Evolutionary conservation across 495 filamentous ascomycete genomes (phyloP), one percentile per base, ranked within the genome.

Genomic region (Entonaema liquescens): DNA sequence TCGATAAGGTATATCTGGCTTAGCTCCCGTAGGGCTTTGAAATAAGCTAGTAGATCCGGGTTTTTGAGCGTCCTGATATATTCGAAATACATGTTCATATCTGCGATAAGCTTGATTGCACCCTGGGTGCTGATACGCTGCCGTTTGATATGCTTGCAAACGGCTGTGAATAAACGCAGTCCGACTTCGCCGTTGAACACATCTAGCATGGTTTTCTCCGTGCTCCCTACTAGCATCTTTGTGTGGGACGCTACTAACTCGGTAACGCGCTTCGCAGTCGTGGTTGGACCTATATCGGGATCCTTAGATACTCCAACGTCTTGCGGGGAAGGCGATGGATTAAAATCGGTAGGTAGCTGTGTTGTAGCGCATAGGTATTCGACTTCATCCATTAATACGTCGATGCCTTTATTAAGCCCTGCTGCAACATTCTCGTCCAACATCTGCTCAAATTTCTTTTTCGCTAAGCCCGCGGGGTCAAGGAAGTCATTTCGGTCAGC

Each of bases 101-200:
- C 95, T 63, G 92, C 93, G 75, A 99, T 98, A 50, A 99, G 85
- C 79, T 92, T 94, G 65, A 98, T 86, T 25, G 95, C 93, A 59
- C 95, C 95, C 62, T 93, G 91, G 15, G 93, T 91, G 73, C 89
- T 93, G 79, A 99, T 89, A 66, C 95, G 89, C 79, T 98, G 95
- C 42, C 96, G 89, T 82, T 98, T 98, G 59, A 99, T 86, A 80
- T 99, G 96, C 78, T 99, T 98, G 84, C 94, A 97, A 36, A 98
- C 79, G 13, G 91, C 91, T 0, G 90, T 88, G 79, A 98, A 98
- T 17, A 98, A 86, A 17, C 96, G 90, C 40, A 98, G 84, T 1
- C 95, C 96, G 28, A 98, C 95, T 82, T 99, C 95, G 81, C 97
- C 94, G 79, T 97, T 97, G 83, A 99, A 99, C 19, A 98, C 95